Evolutionary conservation across 2,329 filamentous ascomycete species (phyloP).

Genomic region (Helotiales sp.): DNA sequence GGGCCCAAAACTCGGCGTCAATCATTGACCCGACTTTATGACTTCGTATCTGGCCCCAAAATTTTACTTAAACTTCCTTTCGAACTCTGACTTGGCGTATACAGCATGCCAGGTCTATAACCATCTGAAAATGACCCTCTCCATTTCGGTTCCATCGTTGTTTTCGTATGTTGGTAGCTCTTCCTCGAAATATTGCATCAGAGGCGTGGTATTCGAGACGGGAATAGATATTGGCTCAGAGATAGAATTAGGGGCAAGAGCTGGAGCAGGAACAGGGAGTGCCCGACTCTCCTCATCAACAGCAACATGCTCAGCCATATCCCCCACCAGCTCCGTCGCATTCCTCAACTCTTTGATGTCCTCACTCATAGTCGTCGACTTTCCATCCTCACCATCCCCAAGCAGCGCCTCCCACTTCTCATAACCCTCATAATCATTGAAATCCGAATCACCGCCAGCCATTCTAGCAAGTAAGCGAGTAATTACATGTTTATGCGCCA

Average conservation of each 20-base stretch:
- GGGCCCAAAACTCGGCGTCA: neutral
- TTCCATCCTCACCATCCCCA: slow-evolving; percentile 31
- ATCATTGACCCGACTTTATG: slow-evolving; percentile 18
- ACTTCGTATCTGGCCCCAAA: slow-evolving; percentile 36
- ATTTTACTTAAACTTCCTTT: slow-evolving; percentile 38
- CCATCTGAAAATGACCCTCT: slow-evolving; percentile 39
- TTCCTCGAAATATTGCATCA: slow-evolving; percentile 28
- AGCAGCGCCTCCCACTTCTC: slow-evolving; percentile 34
- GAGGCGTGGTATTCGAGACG: neutral
- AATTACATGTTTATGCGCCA: slow-evolving; percentile 31
- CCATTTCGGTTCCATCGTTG: slow-evolving; percentile 34
- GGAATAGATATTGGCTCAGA: slow-evolving; percentile 4
- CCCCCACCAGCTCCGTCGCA: slow-evolving; percentile 32
- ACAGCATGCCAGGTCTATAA: slow-evolving; percentile 35
- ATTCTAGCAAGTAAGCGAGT: slow-evolving; percentile 26
- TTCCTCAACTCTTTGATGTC: slow-evolving; percentile 35
- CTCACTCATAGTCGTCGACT: slow-evolving; percentile 33
- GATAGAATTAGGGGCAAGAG: neutral
- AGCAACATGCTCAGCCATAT: slow-evolving; percentile 29
- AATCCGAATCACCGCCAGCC: slow-evolving; percentile 10
- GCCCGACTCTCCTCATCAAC: slow-evolving; percentile 21
- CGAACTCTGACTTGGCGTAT: slow-evolving; percentile 30
- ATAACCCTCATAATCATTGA: slow-evolving; percentile 32
- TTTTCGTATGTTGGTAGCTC: slow-evolving; percentile 40
- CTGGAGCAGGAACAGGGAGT: neutral